phyloP scores from a whole-genome alignment of 805 yeast species.

The Candida peoriensis region DNA sequence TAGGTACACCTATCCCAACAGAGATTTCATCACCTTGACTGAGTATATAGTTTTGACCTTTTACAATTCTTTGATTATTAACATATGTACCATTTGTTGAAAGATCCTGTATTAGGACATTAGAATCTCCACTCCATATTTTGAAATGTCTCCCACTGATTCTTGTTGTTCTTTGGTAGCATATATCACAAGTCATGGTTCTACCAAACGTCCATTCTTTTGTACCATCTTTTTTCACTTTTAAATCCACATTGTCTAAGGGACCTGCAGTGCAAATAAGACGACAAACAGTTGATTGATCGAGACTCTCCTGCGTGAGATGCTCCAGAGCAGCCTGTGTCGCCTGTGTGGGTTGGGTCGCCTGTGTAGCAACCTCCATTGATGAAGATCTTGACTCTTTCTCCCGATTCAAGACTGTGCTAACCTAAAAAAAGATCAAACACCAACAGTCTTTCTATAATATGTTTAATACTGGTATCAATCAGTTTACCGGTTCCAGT shows the following conservation, averaged over 20 bases:
- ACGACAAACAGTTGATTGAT: conserved; percentile 43
- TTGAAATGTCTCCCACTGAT: conserved; percentile 72
- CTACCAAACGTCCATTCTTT: conserved; percentile 74
- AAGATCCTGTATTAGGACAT: conserved; percentile 48
- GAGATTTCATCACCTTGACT: conserved; percentile 92
- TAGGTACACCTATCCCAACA: conserved; percentile 79
- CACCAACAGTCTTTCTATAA: too few relatives aligned
- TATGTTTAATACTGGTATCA: too few relatives aligned
- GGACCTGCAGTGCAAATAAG: conserved; percentile 59
- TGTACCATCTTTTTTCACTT: conserved; percentile 28
- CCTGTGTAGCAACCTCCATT: conserved; percentile 35
- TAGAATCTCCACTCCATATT: conserved; percentile 59
- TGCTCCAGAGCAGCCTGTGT: conserved; percentile 36
- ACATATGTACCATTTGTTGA: conserved; percentile 93
- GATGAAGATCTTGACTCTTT: too few relatives aligned
- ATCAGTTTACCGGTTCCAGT: too few relatives aligned
- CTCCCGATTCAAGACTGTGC: too few relatives aligned
- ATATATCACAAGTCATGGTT: conserved; percentile 57
- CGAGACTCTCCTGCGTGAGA: conserved; percentile 34
- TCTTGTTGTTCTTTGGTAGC: conserved; percentile 53
- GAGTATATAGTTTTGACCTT: conserved; percentile 72
- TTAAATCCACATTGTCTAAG: conserved; percentile 41
- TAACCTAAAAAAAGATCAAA: too few relatives aligned
- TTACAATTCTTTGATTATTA: conserved; percentile 67
- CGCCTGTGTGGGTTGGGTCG: conserved; percentile 36